Base-by-base conservation (phyloP, 2,329 filamentous ascomycete species). In the Calonectria fujianensis region DNA sequence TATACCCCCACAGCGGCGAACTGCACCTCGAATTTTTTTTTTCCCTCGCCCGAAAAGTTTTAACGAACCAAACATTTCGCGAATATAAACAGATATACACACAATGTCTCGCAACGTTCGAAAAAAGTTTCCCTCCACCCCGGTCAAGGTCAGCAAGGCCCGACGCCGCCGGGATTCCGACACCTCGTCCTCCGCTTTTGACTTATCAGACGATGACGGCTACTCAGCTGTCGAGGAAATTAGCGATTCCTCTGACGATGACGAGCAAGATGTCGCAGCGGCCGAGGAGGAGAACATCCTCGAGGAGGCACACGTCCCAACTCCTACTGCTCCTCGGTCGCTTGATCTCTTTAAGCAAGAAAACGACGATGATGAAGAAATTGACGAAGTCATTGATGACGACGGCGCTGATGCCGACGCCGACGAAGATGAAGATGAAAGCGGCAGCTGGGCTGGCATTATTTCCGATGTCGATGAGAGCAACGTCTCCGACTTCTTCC, bases 201-300 rank as follows among this genome's bases (percentile, higher is more conserved):
- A 91, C 80, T 86, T 92, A 8, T 93, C 93, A 74, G 94, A 95
- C 74, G 94, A 95, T 66, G 91, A 90, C 69, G 93, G 92, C 71
- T 95, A 96, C 84, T 94, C 92, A 2, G 94, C 89, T 48, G 93
- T 97, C 74, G 94, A 96, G 82, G 91, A 95, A 66, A 93, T 97
- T 75, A 94, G 91, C 78, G 94, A 96, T 80, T 93, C 92, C 14
- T 94, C 91, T 69, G 91, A 96, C 76, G 93, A 95, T 77, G 94
- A 96, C 83, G 93, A 96, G 84, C 91, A 94, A 77, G 91, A 94
- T 88, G 91, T 96, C 71, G 91, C 94, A 82, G 91, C 93, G 88
- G 90, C 92, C 87, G 95, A 97, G 90, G 94, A 96, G 87, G 90
- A 92, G 84, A 91, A 93, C 79, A 95, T 96, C 76, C 88, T 94